These are phyloP conservation scores for Monilinia vaccinii-corymbosi DNA, from an alignment of 2,329 filamentous ascomycete genomes.

Conservation along the genomic window DNA sequence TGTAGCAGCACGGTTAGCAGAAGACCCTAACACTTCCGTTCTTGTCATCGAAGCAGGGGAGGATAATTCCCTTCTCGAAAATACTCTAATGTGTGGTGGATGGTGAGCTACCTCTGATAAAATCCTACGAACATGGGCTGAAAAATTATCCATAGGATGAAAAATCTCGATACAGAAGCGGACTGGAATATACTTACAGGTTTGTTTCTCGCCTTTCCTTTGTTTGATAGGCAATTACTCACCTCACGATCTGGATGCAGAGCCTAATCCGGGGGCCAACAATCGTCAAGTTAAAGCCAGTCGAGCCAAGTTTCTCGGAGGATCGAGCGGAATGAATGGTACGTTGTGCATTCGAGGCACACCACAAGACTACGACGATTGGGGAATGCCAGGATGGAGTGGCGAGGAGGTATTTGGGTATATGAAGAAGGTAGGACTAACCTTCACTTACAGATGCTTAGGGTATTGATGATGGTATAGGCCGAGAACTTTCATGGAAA, in stretches of 20 bases:
- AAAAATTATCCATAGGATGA: conserved; percentile 29
- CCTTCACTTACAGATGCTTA: background rate
- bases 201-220: no score
- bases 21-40: conserved; percentile 38
- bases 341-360: conserved; percentile 41
- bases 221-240: no score
- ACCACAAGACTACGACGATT: conserved; percentile 45
- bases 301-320: conserved; percentile 41
- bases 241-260: no score
- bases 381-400: conserved; percentile 45
- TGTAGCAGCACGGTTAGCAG: conserved; percentile 44
- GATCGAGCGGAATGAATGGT: conserved; percentile 41
- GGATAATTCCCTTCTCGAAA: conserved; percentile 37
- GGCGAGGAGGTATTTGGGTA: conserved; percentile 48
- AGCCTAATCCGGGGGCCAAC: conserved; percentile 29
- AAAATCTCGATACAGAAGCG: conserved; percentile 39
- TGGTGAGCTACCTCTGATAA: conserved; percentile 22
- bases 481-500: conserved; percentile 50
- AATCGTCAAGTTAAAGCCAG: conserved; percentile 38
- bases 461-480: conserved; percentile 21
- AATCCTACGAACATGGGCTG: background rate
- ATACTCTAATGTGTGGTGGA: conserved; percentile 43
- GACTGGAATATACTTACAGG: conserved; percentile 42
- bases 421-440: conserved; percentile 40
- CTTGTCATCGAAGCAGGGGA: conserved; percentile 42